Conservation (phyloP, 345 rosid species). For the Eucalyptus polyanthemos region DNA sequence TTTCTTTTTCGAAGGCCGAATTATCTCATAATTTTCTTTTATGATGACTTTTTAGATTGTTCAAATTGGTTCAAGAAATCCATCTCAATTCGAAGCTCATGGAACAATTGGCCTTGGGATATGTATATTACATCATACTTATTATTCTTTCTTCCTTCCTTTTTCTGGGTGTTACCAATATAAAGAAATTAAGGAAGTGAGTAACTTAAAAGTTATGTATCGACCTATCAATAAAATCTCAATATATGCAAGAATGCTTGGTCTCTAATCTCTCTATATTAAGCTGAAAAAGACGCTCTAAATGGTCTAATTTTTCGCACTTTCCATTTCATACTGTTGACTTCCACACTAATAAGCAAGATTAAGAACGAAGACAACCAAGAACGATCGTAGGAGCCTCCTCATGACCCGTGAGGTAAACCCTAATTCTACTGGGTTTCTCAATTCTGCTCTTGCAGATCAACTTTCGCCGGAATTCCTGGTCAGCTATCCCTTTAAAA, state of each 20-base stretch:
- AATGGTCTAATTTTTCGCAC: neutral
- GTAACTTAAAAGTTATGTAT: neutral
- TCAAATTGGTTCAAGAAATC: neutral
- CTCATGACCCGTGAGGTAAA: neutral
- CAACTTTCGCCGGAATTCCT: neutral
- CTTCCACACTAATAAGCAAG: neutral
- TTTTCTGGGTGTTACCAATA: neutral
- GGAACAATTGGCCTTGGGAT: neutral
- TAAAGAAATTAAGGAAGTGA: neutral
- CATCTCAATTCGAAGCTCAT: neutral
- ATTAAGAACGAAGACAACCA: neutral
- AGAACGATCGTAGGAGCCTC: neutral
- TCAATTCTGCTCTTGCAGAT: neutral
- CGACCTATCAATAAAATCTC: neutral
- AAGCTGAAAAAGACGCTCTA: neutral
- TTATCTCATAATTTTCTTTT: neutral
- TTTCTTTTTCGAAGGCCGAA: neutral
- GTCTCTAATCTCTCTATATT: neutral
- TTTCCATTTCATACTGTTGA: neutral
- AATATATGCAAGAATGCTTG: neutral
- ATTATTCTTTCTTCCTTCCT: neutral
- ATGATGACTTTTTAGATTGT: neutral
- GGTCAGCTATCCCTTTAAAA: neutral
- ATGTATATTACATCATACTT: neutral
- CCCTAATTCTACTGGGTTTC: neutral